A percentile compares a stretch with the other conserved stretches of the same genome.
phyloP scores from a whole-genome alignment of 805 yeast species.

The Yarrowia divulgata region DNA sequence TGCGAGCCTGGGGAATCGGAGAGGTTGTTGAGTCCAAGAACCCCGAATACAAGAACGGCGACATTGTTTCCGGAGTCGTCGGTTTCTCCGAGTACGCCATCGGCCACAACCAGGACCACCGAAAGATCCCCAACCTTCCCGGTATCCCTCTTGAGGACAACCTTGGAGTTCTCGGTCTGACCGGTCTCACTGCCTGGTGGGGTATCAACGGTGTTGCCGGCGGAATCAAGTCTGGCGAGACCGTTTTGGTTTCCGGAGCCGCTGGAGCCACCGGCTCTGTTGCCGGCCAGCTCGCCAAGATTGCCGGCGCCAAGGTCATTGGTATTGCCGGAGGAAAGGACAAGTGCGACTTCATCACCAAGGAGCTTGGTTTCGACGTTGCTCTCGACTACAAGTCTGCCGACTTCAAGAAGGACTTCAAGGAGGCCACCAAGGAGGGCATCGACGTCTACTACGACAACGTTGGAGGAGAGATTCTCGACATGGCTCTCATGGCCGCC shows the following conservation, averaged over 20 bases:
- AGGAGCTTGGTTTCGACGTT: conserved; percentile 77
- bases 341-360: conserved; percentile 67
- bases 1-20: conserved; percentile 40
- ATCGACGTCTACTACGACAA: conserved; percentile 51
- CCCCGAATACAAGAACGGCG: conserved; percentile 25
- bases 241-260: conserved; percentile 83
- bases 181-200: conserved; percentile 78
- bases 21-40: conserved; percentile 40
- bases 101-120: conserved; percentile 7
- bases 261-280: conserved; percentile 93
- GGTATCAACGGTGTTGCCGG: conserved; percentile 68
- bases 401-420: conserved; percentile 47
- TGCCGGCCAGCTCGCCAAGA: conserved; percentile 66
- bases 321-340: conserved; percentile 83
- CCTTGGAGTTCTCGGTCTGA: conserved; percentile 39
- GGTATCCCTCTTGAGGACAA: conserved; percentile 37
- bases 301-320: conserved; percentile 78
- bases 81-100: conserved; percentile 36
- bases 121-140: conserved; percentile 37
- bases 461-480: conserved; percentile 47
- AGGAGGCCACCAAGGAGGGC: conserved; percentile 50
- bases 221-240: conserved; percentile 71
- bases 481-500: conserved; percentile 39
- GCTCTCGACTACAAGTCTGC: conserved; percentile 56
- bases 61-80: conserved; percentile 14